A percentile compares a stretch with the other conserved stretches of the same genome.
phyloP scores from a whole-genome alignment of 202 grass and related monocot species.

The Carex sylvatica region DNA sequence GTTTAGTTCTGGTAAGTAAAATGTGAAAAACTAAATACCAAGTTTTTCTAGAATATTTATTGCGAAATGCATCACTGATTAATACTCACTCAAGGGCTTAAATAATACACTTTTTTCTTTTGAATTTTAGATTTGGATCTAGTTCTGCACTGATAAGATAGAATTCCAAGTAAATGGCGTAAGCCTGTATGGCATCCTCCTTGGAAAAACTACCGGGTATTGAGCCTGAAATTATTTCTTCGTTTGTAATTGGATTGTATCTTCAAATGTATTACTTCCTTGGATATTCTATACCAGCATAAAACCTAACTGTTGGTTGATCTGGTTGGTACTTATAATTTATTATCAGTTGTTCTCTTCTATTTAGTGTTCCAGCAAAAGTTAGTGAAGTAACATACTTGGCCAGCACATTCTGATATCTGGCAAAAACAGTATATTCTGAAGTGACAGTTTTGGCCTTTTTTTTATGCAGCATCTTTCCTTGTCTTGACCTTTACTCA shows the following conservation, averaged over 20 bases:
- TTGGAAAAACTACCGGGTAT: slow-evolving; percentile 98
- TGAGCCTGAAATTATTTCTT: slow-evolving; percentile 4
- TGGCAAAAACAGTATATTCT: not conserved
- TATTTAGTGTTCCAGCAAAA: not conserved
- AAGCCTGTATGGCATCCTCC: slow-evolving; percentile 88
- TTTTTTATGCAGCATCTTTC: not conserved
- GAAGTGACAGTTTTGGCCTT: not conserved
- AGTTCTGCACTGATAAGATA: slow-evolving; percentile 89
- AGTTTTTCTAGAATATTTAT: slow-evolving; percentile 4
- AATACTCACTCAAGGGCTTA: not conserved
- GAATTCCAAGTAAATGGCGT: slow-evolving; percentile 92
- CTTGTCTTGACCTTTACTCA: not conserved
- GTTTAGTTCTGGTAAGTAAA: slow-evolving; percentile 50
- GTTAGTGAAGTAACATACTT: not conserved
- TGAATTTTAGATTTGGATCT: slow-evolving; percentile 52
- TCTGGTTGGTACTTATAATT: not conserved
- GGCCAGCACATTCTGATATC: not conserved
- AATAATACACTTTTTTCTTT: not conserved
- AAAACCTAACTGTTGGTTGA: not conserved
- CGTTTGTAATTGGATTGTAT: not conserved
- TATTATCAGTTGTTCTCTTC: not conserved
- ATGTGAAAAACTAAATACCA: not conserved
- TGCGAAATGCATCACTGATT: not conserved
- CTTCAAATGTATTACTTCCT: not conserved
- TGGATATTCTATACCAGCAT: not conserved